Percentiles rank a stretch among this genome's conserved stretches.
These are phyloP conservation scores for Plasmopara muralis DNA, from an alignment of 352 stramenopile genomes.

Conservation along the genomic window DNA sequence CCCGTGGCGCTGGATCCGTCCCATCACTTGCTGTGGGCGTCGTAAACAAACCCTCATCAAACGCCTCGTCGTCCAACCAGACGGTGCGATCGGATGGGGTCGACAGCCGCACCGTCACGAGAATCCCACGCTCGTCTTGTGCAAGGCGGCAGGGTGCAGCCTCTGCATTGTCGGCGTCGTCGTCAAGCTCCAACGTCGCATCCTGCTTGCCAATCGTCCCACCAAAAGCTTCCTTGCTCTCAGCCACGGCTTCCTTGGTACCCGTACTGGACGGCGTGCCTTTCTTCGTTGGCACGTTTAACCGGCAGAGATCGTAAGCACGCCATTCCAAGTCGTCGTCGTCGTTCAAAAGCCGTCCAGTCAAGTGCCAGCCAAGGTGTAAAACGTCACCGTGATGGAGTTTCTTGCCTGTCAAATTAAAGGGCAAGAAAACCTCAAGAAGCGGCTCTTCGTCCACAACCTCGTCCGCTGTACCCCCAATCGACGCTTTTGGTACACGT, in stretches of 20 bases:
- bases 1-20: no score
- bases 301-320: conserved; percentile 39
- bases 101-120: conserved; percentile 26
- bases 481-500: neutral
- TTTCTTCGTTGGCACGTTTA: conserved; percentile 39
- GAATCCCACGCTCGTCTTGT: conserved; percentile 25
- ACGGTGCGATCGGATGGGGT: conserved; percentile 19
- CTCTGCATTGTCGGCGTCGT: conserved; percentile 10
- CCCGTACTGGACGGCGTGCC: conserved; percentile 7
- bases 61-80: conserved; percentile 6
- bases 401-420: conserved; percentile 68
- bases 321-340: conserved; percentile 51
- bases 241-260: conserved; percentile 5
- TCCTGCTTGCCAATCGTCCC: conserved; percentile 6
- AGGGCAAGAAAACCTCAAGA: conserved; percentile 56
- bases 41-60: conserved; percentile 14
- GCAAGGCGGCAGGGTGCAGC: conserved; percentile 24
- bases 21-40: conserved; percentile 4
- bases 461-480: conserved; percentile 5
- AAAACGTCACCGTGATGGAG: conserved; percentile 43
- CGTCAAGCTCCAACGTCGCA: conserved; percentile 4
- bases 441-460: conserved; percentile 18
- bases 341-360: conserved; percentile 49
- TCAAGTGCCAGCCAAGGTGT: conserved; percentile 43
- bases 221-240: conserved; percentile 3